Percentiles rank a stretch among this genome's conserved stretches.
Evolutionary conservation across 352 stramenopile species (phyloP).

Genomic region (Globisporangium echinulatum): DNA sequence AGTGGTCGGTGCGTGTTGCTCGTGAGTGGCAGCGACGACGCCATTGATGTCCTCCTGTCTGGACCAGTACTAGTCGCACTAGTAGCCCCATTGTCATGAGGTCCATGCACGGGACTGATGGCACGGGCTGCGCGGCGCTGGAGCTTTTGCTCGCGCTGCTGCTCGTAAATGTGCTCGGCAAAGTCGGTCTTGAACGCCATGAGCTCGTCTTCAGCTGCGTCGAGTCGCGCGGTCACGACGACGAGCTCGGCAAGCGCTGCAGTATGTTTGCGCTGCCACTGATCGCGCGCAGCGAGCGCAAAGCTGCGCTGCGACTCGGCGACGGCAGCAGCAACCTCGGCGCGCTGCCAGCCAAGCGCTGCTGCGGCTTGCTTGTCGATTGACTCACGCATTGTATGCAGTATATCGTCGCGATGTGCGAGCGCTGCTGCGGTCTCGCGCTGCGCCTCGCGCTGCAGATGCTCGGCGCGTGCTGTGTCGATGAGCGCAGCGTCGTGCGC

Average conservation of each 20-base stretch:
- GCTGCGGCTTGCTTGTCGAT: constrained; percentile 37
- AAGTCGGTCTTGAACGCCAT: constrained; percentile 51
- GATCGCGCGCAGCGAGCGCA: constrained; percentile 47
- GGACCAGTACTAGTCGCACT: not conserved
- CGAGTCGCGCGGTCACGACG: constrained; percentile 35
- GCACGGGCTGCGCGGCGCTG: constrained; percentile 26
- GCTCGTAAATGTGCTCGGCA: constrained; percentile 63
- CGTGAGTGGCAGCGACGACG: not conserved
- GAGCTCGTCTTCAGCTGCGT: constrained; percentile 40
- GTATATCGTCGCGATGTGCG: constrained; percentile 39
- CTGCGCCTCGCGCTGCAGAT: constrained; percentile 18
- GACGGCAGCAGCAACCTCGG: constrained; percentile 48
- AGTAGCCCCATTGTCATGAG: constrained; percentile 8
- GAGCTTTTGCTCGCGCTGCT: constrained; percentile 34
- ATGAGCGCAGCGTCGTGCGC: constrained; percentile 21
- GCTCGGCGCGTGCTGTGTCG: constrained; percentile 25
- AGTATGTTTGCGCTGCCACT: constrained; percentile 32
- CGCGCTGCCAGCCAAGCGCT: constrained; percentile 44
- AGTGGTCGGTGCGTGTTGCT: not conserved
- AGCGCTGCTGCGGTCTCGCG: constrained; percentile 27
- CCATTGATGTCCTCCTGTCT: too few relatives aligned
- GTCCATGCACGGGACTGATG: constrained; percentile 4
- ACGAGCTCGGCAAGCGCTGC: constrained; percentile 41
- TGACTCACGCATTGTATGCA: constrained; percentile 36
- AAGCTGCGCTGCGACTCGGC: constrained; percentile 68